Base-by-base conservation (phyloP, 352 stramenopile genomes). In the Globisporangium cylindrosporum region DNA sequence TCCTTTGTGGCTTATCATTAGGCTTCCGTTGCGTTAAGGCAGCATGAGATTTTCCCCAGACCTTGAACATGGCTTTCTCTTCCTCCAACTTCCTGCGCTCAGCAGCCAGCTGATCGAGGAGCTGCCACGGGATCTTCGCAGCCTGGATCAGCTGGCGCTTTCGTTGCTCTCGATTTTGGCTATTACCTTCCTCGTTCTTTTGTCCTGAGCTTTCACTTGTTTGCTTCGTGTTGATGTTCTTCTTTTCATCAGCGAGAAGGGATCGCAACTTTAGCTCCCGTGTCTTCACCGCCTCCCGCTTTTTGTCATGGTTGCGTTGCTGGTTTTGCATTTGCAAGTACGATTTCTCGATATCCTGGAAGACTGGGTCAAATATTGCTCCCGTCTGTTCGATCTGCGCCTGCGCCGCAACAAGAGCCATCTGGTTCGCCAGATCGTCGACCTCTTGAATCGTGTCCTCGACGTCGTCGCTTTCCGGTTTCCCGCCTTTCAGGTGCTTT, bases 51-150 rank as follows among this genome's bases (percentile, higher is more conserved):
- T 78, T 87, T 9, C 69, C 67, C 84, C 82, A 90, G 1, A 75
- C 66, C 56, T 84, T 80, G 65, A 90, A 92, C 59, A 91, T 77
- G 0, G 70, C 66, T 59, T 87, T 90, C 66, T 92, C 86, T 14
- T 81, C 74, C 5, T 78, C 79, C 6, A 91, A 54, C 36, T 78
- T 78, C 29, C 72, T 67, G 0, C 76, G 72, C 29, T 92, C 82
- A 6, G 74, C 76, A 2, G 75, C 73, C 12, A 94, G 29, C 29
- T 92, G 75, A 34, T 94, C 86, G 0, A 94, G 70, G 4, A 94
- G 66, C 56, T 88, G 71, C 84, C 86, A 93, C 29, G 86, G 85
- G 29, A 93, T 79, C 59, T 85, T 81, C 9, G 81, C 83, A 36
- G 74, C 75, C 62, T 83, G 66, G 1, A 80, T 43, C 2, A 77